phyloP scores from a whole-genome alignment of 2,329 filamentous ascomycete species.

The Tolypocladium pustulatum region DNA sequence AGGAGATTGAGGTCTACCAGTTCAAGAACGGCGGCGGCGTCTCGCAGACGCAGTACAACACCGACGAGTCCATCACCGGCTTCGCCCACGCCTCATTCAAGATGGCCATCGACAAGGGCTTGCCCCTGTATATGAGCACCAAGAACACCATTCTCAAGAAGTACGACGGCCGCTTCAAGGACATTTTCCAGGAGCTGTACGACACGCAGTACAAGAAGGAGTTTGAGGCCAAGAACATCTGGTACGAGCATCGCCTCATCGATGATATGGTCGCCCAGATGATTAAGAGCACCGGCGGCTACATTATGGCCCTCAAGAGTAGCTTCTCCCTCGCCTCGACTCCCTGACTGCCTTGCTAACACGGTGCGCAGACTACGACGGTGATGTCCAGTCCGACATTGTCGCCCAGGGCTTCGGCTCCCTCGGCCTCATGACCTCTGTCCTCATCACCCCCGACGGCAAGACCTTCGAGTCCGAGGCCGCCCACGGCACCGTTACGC shows the following conservation, averaged over 20 bases:
- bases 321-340: slow-evolving; percentile 21
- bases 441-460: slow-evolving; percentile 92
- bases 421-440: slow-evolving; percentile 95
- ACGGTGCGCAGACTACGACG: slow-evolving; percentile 71
- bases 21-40: slow-evolving; percentile 82
- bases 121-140: slow-evolving; percentile 99
- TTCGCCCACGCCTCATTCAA: slow-evolving; percentile 97
- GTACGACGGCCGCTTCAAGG: slow-evolving; percentile 98
- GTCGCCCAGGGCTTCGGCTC: slow-evolving; percentile 97
- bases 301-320: slow-evolving; percentile 98
- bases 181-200: slow-evolving; percentile 97
- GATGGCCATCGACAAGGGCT: slow-evolving; percentile 73
- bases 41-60: slow-evolving; percentile 96
- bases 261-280: slow-evolving; percentile 99
- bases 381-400: slow-evolving; percentile 97
- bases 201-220: slow-evolving; percentile 75
- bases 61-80: slow-evolving; percentile 84
- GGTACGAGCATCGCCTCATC: slow-evolving; percentile 98
- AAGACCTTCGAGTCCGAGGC: slow-evolving; percentile 97
- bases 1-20: slow-evolving; percentile 82
- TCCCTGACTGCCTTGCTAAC: background rate
- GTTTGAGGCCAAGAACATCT: slow-evolving; percentile 87
- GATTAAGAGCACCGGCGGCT: slow-evolving; percentile 96
- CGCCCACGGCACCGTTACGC: slow-evolving; percentile 94
- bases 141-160: slow-evolving; percentile 99